Base-by-base conservation (phyloP, 495 filamentous ascomycete genomes). In the Penicillium samsonianum region DNA sequence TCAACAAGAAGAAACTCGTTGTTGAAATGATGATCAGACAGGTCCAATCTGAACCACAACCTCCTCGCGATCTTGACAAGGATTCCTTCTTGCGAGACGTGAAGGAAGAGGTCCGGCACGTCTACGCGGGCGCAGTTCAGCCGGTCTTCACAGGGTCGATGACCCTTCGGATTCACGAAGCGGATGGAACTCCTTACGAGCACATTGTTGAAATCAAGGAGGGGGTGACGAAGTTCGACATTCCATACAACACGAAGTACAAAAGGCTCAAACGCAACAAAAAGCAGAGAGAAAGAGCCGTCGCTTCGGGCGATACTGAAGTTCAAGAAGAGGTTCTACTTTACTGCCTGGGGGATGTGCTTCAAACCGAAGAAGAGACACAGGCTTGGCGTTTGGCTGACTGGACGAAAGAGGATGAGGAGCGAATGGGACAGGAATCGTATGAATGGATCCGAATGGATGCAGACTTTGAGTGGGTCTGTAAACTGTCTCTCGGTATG, bases 371-470 rank as follows among this genome's bases (percentile, higher is more conserved):
- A 43, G 88, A 94, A 59, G 94, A 99, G 57, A 82, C 88, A 10
- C 73, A 81, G 40, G 84, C 92, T 45, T 99, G 95, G 95, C 82
- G 80, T 37, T 78, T 99, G 14, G 76, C 81, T 9, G 93, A 97
- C 53, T 99, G 94, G 94, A 84, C 85, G 47, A 84, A 87, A 54
- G 89, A 92, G 35, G 88, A 91, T 12, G 92, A 98, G 67, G 81
- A 87, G 8, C 80, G 82, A 57, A 99, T 99, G 95, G 90, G 91
- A 38, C 85, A 91, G 51, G 94, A 99, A 67, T 94, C 89, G 3
- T 99, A 97, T 67, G 94, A 99, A 69, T 99, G 94, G 94, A 94
- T 98, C 57, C 86, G 94, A 16, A 89, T 98, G 80, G 94, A 99
- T 73, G 91, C 92, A 19, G 94, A 99, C 71, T 97, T 97, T 63